Base-by-base conservation (phyloP, 495 filamentous ascomycete species). In the Jackrogersella minutella region DNA sequence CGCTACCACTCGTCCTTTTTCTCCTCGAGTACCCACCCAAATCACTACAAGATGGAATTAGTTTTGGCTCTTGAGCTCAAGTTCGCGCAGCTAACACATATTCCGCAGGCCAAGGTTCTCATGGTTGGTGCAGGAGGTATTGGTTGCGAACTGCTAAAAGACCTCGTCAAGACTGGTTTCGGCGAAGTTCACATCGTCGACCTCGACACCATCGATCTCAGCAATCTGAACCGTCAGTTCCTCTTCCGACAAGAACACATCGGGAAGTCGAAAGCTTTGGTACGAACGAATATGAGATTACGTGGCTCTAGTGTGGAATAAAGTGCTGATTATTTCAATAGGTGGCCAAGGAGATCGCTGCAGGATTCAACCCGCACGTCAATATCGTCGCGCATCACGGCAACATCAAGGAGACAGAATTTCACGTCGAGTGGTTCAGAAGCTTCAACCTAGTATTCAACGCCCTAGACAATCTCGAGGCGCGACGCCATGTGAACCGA, bases 81-180 rank as follows among this genome's bases (percentile, higher is more conserved):
- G 10, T 46, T 62, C 9, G 47, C 41, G 71, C 49, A 36, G 49
- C 76, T 82, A 66, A 80, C 73, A 5, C 50, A 31, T 28, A 30
- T 62, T 34, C 59, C 67, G 64, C 81, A 96, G 94, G 86, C 93
- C 51, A 90, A 90, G 41, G 90, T 97, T 28, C 82, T 99, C 19
- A 91, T 99, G 81, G 93, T 99, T 43, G 95, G 95, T 63, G 95
- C 95, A 41, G 95, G 95, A 60, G 95, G 95, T 39, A 98, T 99
- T 73, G 95, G 95, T 58, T 99, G 95, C 78, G 95, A 99, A 77
- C 86, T 99, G 4, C 84, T 99, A 58, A 99, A 99, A 83, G 96
- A 98, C 78, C 88, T 99, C 57, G 91, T 93, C 53, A 86, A 96
- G 21, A 91, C 89, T 50, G 96, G 96, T 66, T 98, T 98, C 70